A percentile compares a stretch with the other conserved stretches of the same genome.
phyloP scores from a whole-genome alignment of 1,284 basidiomycete species.

The Moniliophthora roreri region DNA sequence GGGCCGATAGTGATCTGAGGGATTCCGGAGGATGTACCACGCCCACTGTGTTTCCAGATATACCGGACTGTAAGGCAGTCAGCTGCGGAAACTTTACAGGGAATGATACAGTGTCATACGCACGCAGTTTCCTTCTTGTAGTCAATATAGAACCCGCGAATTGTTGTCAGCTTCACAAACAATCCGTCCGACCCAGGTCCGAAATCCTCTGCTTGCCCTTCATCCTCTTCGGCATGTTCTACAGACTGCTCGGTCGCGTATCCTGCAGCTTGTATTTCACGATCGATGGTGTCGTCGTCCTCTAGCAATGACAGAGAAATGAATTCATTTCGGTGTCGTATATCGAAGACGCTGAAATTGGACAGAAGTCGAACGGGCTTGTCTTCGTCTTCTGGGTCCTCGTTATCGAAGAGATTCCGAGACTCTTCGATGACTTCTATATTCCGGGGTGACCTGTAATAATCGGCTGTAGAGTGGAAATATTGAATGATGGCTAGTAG shows the following conservation, averaged over 20 bases:
- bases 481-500: neutral
- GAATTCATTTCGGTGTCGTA: neutral
- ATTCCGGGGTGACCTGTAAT: neutral
- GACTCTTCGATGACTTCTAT: neutral
- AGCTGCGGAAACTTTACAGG: neutral
- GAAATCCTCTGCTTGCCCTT: constrained; percentile 42
- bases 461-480: neutral
- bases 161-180: constrained; percentile 24
- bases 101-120: constrained; percentile 17
- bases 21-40: constrained; percentile 56
- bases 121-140: constrained; percentile 38
- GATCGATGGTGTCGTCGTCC: neutral
- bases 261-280: constrained; percentile 35
- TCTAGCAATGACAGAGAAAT: neutral
- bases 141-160: constrained; percentile 35
- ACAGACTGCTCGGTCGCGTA: constrained; percentile 16
- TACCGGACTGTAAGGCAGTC: constrained; percentile 42
- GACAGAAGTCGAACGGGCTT: constrained; percentile 4
- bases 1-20: constrained; percentile 43
- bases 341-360: constrained; percentile 8
- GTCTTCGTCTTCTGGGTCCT: neutral
- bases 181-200: constrained; percentile 35
- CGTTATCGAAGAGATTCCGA: neutral
- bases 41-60: constrained; percentile 60
- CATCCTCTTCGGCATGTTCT: constrained; percentile 23